These are phyloP conservation scores for Alternaria conjuncta DNA, from an alignment of 2,329 filamentous ascomycete species.

Conservation along the genomic window DNA sequence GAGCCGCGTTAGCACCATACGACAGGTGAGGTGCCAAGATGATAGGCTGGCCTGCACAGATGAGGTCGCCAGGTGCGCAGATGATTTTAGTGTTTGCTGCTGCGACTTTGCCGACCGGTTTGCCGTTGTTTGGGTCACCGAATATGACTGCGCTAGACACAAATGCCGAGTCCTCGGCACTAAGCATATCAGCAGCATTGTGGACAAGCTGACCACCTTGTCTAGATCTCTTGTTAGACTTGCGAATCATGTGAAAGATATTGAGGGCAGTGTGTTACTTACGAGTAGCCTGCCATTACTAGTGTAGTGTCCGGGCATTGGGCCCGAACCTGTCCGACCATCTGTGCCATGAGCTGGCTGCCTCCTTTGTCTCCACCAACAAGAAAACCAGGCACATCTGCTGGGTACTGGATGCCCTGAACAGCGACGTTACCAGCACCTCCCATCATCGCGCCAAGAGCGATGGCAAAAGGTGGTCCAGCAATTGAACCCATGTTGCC, in stretches of 20 bases:
- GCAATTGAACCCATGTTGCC: slow-evolving; percentile 60
- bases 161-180: slow-evolving; percentile 28
- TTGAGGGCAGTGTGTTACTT: slow-evolving; percentile 25
- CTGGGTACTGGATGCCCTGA: slow-evolving; percentile 63
- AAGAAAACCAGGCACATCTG: slow-evolving; percentile 54
- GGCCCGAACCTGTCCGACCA: slow-evolving; percentile 47
- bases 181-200: slow-evolving; percentile 50
- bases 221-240: slow-evolving; percentile 16
- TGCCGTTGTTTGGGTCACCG: slow-evolving; percentile 46
- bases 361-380: slow-evolving; percentile 55
- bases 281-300: slow-evolving; percentile 58
- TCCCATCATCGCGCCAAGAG: slow-evolving; percentile 49
- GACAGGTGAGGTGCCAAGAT: slow-evolving; percentile 45
- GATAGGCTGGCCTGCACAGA: slow-evolving; percentile 39
- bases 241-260: neutral
- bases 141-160: slow-evolving; percentile 44
- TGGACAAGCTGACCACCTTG: slow-evolving; percentile 55
- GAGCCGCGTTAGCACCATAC: slow-evolving; percentile 39
- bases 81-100: slow-evolving; percentile 42
- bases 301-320: slow-evolving; percentile 56
- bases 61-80: slow-evolving; percentile 45
- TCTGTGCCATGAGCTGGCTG: slow-evolving; percentile 53
- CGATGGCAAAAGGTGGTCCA: slow-evolving; percentile 60
- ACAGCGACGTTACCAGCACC: slow-evolving; percentile 54
- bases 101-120: slow-evolving; percentile 41